Conservation (phyloP, 164 flowering plant genomes). For the Taxillus chinensis region DNA sequence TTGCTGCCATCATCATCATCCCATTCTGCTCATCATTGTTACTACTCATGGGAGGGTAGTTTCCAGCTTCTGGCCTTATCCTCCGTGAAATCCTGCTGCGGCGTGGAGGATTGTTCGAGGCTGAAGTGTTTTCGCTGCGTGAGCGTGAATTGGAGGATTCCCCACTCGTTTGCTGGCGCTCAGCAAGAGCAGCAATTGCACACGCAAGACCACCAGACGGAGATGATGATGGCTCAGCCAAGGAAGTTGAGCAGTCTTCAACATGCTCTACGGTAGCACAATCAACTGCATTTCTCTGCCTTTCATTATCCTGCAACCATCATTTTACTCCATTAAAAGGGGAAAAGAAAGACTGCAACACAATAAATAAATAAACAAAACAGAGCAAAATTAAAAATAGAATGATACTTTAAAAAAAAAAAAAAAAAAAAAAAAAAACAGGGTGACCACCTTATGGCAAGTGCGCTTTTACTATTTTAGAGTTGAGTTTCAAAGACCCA, state of each 20-base stretch:
- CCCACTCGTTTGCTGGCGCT: slow-evolving; percentile 58
- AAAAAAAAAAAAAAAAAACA: too few species aligned
- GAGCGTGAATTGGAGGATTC: slow-evolving; percentile 21
- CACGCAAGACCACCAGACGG: slow-evolving; percentile 92
- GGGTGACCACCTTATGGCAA: too few species aligned
- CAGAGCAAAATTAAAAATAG: background rate
- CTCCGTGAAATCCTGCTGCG: slow-evolving; percentile 21
- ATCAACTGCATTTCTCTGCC: slow-evolving; percentile 18
- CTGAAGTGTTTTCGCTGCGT: slow-evolving; percentile 13
- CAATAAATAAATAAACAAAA: background rate
- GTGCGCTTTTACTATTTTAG: too few species aligned
- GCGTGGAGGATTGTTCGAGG: slow-evolving; percentile 21
- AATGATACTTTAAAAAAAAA: background rate
- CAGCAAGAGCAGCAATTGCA: slow-evolving; percentile 87
- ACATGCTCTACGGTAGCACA: slow-evolving; percentile 23
- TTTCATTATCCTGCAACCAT: slow-evolving; percentile 41
- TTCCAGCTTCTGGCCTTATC: slow-evolving; percentile 18
- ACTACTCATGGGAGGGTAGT: slow-evolving; percentile 11
- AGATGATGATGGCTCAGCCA: slow-evolving; percentile 47
- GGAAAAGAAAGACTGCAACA: background rate
- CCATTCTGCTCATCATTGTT: slow-evolving; percentile 23
- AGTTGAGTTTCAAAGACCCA: too few species aligned
- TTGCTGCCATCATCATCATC: slow-evolving; percentile 18
- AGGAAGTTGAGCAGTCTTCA: slow-evolving; percentile 13
- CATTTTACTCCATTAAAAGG: background rate